Percentiles rank a stretch among this genome's conserved stretches.
Evolutionary conservation across 164 flowering plant species (phyloP).

Genomic region (Nelumbo lutea): DNA sequence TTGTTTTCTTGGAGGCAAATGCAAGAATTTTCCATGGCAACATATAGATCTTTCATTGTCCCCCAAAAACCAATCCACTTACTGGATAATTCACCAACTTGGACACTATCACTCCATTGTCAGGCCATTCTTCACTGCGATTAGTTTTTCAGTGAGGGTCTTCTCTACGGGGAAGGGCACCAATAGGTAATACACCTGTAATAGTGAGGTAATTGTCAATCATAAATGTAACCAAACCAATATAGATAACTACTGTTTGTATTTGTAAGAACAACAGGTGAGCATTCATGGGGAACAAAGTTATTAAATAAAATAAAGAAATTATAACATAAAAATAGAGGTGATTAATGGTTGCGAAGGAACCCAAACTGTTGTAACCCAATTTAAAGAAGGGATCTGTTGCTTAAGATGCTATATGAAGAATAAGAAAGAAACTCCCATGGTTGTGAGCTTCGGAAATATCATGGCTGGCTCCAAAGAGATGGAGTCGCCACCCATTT

Average conservation of each 20-base stretch:
- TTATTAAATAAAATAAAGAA: background rate
- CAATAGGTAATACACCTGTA: constrained; percentile 65
- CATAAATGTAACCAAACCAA: background rate
- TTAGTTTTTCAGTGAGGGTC: constrained; percentile 39
- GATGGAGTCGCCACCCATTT: too few relatives aligned
- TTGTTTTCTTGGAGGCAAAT: constrained; percentile 67
- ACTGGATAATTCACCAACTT: constrained; percentile 68
- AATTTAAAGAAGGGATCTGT: constrained; percentile 70
- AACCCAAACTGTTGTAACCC: constrained; percentile 90
- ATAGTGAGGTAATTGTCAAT: background rate
- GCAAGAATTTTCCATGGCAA: constrained; percentile 54
- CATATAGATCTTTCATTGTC: constrained; percentile 49
- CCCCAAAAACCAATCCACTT: constrained; percentile 65
- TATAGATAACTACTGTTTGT: background rate
- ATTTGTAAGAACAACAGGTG: background rate
- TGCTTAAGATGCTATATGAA: constrained; percentile 71
- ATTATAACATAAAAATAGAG: constrained; percentile 74
- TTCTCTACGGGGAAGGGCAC: constrained; percentile 73
- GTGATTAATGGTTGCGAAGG: constrained; percentile 94
- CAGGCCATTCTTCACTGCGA: constrained; percentile 5
- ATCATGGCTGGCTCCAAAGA: too few relatives aligned
- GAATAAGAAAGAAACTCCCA: constrained; percentile 67
- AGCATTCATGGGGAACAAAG: too few relatives aligned
- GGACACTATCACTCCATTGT: constrained; percentile 43
- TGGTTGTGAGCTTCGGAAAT: background rate